A percentile compares a stretch with the other conserved stretches of the same genome.
Evolutionary conservation across 495 filamentous ascomycete species (phyloP).

Genomic region (Penicillium longicatenatum): DNA sequence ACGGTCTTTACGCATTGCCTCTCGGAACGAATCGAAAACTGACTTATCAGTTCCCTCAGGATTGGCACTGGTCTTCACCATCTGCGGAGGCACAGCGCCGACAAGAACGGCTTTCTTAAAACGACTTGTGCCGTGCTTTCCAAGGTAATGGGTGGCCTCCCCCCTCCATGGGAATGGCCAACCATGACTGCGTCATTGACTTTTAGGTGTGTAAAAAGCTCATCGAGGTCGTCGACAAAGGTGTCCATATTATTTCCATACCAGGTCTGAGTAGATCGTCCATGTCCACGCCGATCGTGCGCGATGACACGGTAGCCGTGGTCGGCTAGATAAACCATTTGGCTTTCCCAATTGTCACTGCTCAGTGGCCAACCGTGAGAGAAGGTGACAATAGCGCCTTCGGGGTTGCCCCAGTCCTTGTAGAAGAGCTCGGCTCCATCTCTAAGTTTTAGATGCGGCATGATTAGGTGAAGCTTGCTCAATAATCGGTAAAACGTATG

Average conservation of each 20-base stretch:
- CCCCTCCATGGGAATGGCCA: constrained; percentile 46
- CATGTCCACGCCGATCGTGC: constrained; percentile 47
- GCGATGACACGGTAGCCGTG: constrained; percentile 43
- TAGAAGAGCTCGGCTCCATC: constrained; percentile 42
- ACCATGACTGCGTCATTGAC: constrained; percentile 37
- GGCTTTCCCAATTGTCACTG: constrained; percentile 45
- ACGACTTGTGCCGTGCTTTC: constrained; percentile 35
- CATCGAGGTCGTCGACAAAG: constrained; percentile 39
- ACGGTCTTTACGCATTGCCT: constrained; percentile 36
- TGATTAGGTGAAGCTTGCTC: too few species aligned
- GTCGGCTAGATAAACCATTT: constrained; percentile 41
- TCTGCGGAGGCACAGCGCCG: constrained; percentile 38
- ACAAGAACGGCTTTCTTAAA: constrained; percentile 42
- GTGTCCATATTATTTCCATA: constrained; percentile 40
- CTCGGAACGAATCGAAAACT: constrained; percentile 41
- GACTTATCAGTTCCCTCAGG: constrained; percentile 33
- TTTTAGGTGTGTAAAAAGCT: constrained; percentile 36
- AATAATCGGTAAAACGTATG: too few species aligned
- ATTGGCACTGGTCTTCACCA: constrained; percentile 34
- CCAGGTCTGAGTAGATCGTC: constrained; percentile 45
- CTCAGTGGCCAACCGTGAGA: constrained; percentile 46
- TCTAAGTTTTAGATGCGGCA: constrained; percentile 32
- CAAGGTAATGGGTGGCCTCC: constrained; percentile 41
- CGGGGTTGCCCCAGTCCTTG: constrained; percentile 43
- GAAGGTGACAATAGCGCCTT: constrained; percentile 33